Evolutionary conservation across 768 basidiomycete species (phyloP).

Genomic region (Leccinum pellstonianum): DNA sequence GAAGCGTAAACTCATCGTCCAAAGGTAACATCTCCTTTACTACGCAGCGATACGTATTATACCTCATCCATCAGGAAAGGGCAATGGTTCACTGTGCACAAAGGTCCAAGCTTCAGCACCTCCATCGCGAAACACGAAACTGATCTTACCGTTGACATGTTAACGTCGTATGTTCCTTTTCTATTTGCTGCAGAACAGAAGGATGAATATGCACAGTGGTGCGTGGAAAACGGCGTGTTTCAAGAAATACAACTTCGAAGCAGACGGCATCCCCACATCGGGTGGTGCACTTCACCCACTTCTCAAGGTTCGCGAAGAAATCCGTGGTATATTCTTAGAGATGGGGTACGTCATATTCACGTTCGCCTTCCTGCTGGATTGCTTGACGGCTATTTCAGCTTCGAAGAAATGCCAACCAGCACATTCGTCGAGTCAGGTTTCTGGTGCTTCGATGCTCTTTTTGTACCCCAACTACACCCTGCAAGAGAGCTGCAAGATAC

Average conservation of each 20-base stretch:
- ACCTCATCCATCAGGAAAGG: conserved; percentile 64
- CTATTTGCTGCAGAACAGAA: not conserved
- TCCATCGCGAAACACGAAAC: conserved; percentile 93
- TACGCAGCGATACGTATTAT: conserved; percentile 4
- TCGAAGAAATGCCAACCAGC: conserved; percentile 97
- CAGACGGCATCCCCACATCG: conserved; percentile 84
- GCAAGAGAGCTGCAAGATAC: conserved; percentile 98
- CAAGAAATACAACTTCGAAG: conserved; percentile 99
- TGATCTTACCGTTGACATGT: conserved; percentile 94
- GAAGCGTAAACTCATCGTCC: conserved; percentile 85
- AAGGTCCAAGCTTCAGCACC: conserved; percentile 85
- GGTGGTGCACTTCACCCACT: conserved; percentile 95
- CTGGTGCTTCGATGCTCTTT: conserved; percentile 99
- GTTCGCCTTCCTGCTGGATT: not conserved
- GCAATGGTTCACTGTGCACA: conserved; percentile 89
- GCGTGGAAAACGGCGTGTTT: conserved; percentile 91
- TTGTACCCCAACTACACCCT: conserved; percentile 98
- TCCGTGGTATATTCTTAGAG: conserved; percentile 96
- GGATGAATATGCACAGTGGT: conserved; percentile 52
- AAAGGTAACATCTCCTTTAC: conserved; percentile 52
- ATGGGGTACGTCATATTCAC: conserved; percentile 74
- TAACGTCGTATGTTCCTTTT: conserved; percentile 65
- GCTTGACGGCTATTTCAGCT: conserved; percentile 48
- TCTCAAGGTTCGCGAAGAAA: conserved; percentile 96
- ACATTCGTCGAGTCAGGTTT: conserved; percentile 97